phyloP scores from a whole-genome alignment of 2,329 filamentous ascomycete species.

The Neophaeococcomyces aloes region DNA sequence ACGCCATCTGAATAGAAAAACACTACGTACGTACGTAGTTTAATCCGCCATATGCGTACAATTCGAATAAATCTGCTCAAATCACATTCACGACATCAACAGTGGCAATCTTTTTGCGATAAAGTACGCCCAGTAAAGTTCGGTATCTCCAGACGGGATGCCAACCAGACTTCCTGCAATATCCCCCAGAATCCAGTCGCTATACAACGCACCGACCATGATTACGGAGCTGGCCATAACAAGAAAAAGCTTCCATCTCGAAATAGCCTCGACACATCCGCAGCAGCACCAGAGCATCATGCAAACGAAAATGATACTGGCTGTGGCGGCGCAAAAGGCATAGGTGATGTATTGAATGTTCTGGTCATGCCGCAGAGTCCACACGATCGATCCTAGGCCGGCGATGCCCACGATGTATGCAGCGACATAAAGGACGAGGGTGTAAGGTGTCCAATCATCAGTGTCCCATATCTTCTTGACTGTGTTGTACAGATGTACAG shows the following conservation, averaged over 20 bases:
- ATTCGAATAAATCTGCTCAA: no score
- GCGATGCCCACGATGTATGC: neutral
- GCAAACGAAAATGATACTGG: neutral
- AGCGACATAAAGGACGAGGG: neutral
- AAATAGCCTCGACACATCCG: neutral
- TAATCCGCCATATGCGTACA: no score
- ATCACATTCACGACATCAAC: neutral
- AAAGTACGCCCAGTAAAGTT: slow-evolving; percentile 4
- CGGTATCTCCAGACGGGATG: neutral
- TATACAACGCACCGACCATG: slow-evolving; percentile 1
- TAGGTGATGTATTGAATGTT: neutral
- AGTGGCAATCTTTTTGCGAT: slow-evolving; percentile 5
- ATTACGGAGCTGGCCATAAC: neutral
- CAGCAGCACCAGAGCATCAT: no score
- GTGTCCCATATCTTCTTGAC: neutral
- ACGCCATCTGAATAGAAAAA: no score
- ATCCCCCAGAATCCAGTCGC: slow-evolving; percentile 6
- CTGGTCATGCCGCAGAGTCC: no score
- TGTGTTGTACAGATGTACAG: neutral
- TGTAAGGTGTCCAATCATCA: neutral
- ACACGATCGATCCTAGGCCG: no score
- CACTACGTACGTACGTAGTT: no score
- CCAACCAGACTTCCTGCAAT: neutral
- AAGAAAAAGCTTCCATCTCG: neutral
- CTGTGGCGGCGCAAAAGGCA: neutral